Evolutionary conservation across 495 filamentous ascomycete species (phyloP), one percentile per base, ranked within the genome.

Genomic region (Coniosporium apollinis): DNA sequence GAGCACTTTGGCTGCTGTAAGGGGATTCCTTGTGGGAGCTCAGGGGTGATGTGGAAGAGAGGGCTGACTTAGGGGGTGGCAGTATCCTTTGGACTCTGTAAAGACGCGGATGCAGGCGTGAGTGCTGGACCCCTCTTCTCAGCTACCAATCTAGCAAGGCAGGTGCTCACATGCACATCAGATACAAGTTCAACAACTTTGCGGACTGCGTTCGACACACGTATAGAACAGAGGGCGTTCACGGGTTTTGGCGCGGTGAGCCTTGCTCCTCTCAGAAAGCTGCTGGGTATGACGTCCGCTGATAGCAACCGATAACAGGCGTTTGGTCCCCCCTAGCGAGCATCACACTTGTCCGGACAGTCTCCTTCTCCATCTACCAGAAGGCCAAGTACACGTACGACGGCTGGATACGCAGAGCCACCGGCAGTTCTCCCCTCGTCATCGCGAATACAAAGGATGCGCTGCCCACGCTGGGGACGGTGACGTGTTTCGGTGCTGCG

Each of bases 301-400:
- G 22, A 31, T 4, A 6, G 19, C 8, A 4, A 20, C 10, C 15
- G n/a, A 5, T 20, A 10, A 21, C 44, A 86, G 81, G 81, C 46
- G 72, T 76, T 42, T 67, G 76, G 22, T 79, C 82, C 32, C 86
- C 86, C 21, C 64, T 94, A 50, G 72, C 72, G 14, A 89, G 81
- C 61, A 79, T 94, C 33, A 93, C 86, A 6, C 66, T 82, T 32
- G 85, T 93, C 36, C 74, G 86, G 22, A 89, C 87, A 14, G 67
- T 92, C 33, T 89, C 82, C n/a, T 93, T 94, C 51, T 86, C 82
- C 22, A 78, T 87, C 36, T 94, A 94, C 60, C 82, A 84, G 54
- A 67, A 66, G 24, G 76, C 81, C 25, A 94, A 93, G 58, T 72
- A 82, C 54, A 56, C 60, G 8, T 77, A 86, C 46, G 74, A 80